Base-by-base conservation (phyloP, 768 basidiomycete species). In the Calvatia gigantea region DNA sequence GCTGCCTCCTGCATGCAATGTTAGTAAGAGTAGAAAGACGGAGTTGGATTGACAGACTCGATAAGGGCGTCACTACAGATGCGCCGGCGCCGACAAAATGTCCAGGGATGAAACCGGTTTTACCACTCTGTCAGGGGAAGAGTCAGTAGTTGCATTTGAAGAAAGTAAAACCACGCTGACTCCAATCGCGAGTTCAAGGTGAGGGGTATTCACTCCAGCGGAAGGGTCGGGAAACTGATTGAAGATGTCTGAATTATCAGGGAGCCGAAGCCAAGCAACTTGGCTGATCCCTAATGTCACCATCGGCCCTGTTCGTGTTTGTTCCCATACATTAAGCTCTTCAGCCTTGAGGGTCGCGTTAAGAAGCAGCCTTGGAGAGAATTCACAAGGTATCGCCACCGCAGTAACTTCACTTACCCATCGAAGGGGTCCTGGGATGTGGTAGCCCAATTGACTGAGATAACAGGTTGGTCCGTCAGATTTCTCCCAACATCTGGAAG, bases 401-500 rank as follows among this genome's bases (percentile, higher is more conserved):
- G 6, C 21, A 35, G 9, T 25, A 11, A 41, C 9, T 14, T 9
- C 21, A 59, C 57, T 32, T 35, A 64, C 59, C 33, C 47, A 41
- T 73, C 67, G 35, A 67, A 63, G 2, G 73, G 69, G 9, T 63
- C 57, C 15, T 61, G 69, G 6, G 67, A 61, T 28, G 60, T 69
- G 5, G 65, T 65, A 6, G 59, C 54, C 61, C 62, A 75, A 19
- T 51, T 29, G 4, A 66, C 60, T 3, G 61, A 53, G 14, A 69
- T 53, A 2, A 67, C 56, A 0, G 70, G 62, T 43, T 75, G 74
- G 53, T 73, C 74, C 12, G 66, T 64, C 1, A 75, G 60, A 51
- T 77, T 73, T 50, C 67, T 64, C 14, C 75, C 75, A 2, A 77
- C 75, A 38, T 64, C 64, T 6, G 73, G 74, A 12, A 70, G 58